Base-by-base conservation (phyloP, 2,329 filamentous ascomycete genomes). In the Fusarium newnesense region DNA sequence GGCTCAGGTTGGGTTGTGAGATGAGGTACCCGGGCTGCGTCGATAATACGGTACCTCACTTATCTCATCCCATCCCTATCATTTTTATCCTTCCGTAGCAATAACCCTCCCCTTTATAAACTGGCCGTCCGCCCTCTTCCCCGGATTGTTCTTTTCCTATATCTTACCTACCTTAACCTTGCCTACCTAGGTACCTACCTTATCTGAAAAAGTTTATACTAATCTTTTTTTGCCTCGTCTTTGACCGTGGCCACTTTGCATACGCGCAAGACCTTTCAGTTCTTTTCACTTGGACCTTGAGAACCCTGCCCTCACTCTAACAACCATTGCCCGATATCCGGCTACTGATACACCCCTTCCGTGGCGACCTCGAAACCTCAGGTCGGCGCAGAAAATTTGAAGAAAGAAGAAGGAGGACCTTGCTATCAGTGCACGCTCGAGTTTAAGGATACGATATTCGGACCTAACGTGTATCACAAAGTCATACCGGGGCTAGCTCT, bases 401-500 rank as follows among this genome's bases (percentile, higher is more conserved):
- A 42, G 39, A 30, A 60, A 56, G 39, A 52, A 24, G 36, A 42
- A 49, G 53, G 52, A 32, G 59, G 61, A 28, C 56, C 50, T 67
- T 61, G 65, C 68, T 67, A 69, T 67, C 52, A 56, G 36, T 60
- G 37, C 43, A 44, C 49, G 36, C 53, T 49, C 59, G 43, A 63
- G 58, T 64, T 24, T 40, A 34, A 60, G 24, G 34, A 28, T 53
- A 53, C 24, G 42, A 63, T 52, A 52, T 61, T 36, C 42, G 30
- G 47, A 61, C 52, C 56, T 50, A 54, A 63, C 58, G 52, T 68
- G 69, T 52, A 69, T 68, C 69, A 58, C 49, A 71, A 54, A 47
- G 56, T 56, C 69, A 68, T 58, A 59, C 59, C n/a, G 59, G 62
- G 50, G 61, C 68, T 67, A 67, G 70, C 70, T 68, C 71, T 66